Percentiles rank a stretch among this genome's conserved stretches.
Conservation (phyloP, 2,329 filamentous ascomycete species). For the Knoxdaviesia capensis region DNA sequence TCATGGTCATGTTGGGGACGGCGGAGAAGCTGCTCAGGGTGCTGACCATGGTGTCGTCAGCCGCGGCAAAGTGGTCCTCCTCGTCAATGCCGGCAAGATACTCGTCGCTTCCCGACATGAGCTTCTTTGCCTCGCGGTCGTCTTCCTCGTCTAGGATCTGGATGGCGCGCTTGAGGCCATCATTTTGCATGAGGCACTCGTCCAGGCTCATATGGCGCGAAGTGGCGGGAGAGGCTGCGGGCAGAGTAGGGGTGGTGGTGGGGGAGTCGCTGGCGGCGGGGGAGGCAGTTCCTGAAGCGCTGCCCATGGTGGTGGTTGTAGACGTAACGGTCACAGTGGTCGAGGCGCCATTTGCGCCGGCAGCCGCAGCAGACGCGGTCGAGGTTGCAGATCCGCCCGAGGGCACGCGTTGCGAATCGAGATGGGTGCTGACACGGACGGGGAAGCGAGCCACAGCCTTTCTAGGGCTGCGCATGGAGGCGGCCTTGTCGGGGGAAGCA, state of each 20-base stretch:
- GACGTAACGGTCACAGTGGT: too few relatives aligned
- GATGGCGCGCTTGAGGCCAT: constrained; percentile 36
- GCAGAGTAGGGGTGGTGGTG: constrained; percentile 2
- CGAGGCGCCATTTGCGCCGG: too few relatives aligned
- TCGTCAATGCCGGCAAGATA: constrained; percentile 9
- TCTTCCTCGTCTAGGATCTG: constrained; percentile 40
- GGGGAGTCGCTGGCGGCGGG: constrained; percentile 4
- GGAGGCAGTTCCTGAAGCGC: background rate
- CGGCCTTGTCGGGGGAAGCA: constrained; percentile 10
- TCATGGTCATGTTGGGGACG: constrained; percentile 69
- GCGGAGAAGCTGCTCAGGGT: constrained; percentile 80
- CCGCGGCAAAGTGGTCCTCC: constrained; percentile 17
- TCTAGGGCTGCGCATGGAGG: constrained; percentile 21
- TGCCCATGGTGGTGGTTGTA: too few relatives aligned
- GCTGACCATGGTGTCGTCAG: constrained; percentile 58
- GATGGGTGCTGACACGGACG: constrained; percentile 26
- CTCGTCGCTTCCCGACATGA: constrained; percentile 6
- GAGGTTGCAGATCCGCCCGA: too few relatives aligned
- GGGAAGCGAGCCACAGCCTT: constrained; percentile 40
- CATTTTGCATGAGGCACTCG: constrained; percentile 31
- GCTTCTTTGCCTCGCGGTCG: constrained; percentile 5
- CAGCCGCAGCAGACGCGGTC: too few relatives aligned
- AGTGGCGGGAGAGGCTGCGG: background rate
- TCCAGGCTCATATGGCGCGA: constrained; percentile 26
- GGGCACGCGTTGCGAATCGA: too few relatives aligned